A percentile compares a stretch with the other conserved stretches of the same genome.
Evolutionary conservation across 2,329 filamentous ascomycete species (phyloP).

Genomic region (Aureobasidium sp.): DNA sequence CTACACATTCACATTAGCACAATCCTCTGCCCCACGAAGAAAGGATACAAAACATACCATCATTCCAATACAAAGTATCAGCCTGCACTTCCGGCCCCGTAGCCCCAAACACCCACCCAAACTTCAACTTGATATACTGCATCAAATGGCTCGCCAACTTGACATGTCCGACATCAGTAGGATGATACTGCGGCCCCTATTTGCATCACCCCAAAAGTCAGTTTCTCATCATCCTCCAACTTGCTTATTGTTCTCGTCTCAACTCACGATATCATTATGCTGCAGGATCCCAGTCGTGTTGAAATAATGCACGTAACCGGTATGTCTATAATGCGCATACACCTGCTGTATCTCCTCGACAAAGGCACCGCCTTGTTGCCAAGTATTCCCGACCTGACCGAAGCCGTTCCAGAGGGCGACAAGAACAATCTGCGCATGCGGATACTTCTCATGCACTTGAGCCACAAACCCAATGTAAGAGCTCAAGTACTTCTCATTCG

Average conservation of each 20-base stretch:
- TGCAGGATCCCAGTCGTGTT: conserved; percentile 55
- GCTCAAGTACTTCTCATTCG: conserved; percentile 31
- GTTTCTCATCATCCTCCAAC: no score
- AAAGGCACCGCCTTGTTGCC: conserved; percentile 42
- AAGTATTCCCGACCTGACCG: conserved; percentile 44
- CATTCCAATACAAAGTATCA: conserved; percentile 19
- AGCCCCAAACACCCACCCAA: conserved; percentile 51
- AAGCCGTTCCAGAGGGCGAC: conserved; percentile 51
- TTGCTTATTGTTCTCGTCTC: no score
- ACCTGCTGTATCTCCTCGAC: conserved; percentile 46
- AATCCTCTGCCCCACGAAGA: no score
- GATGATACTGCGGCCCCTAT: conserved; percentile 50
- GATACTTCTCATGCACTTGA: conserved; percentile 36
- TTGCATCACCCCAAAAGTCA: no score
- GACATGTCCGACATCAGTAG: conserved; percentile 54
- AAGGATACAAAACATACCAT: not conserved
- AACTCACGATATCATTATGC: conserved; percentile 49
- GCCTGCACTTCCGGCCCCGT: conserved; percentile 47
- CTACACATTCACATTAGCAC: not conserved
- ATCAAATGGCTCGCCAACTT: conserved; percentile 55
- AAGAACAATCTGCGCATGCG: conserved; percentile 37
- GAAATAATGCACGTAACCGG: conserved; percentile 52
- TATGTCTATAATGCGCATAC: conserved; percentile 39
- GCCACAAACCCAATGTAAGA: conserved; percentile 38
- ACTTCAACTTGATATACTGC: conserved; percentile 50